A percentile compares a stretch with the other conserved stretches of the same genome.
These are phyloP conservation scores for Cystofilobasidium macerans DNA, from an alignment of 768 basidiomycete species.

Conservation along the genomic window DNA sequence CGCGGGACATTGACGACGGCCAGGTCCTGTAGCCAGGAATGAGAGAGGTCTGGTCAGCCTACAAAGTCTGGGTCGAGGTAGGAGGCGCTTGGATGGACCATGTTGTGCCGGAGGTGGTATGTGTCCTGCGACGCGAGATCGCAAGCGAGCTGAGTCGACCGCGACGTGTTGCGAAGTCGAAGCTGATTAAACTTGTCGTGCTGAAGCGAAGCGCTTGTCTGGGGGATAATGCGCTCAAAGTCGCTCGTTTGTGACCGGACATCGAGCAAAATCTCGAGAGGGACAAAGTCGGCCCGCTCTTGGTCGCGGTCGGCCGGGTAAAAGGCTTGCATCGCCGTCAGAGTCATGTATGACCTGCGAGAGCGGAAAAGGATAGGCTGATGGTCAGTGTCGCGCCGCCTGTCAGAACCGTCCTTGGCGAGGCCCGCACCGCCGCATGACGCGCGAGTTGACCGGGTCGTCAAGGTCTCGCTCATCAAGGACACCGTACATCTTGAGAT, in stretches of 20 bases:
- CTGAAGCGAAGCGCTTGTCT: slow-evolving; percentile 70
- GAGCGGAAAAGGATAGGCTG: no score
- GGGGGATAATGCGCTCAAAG: slow-evolving; percentile 82
- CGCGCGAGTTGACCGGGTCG: slow-evolving; percentile 71
- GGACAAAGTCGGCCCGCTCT: slow-evolving; percentile 45
- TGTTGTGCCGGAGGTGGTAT: slow-evolving; percentile 55
- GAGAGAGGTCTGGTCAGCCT: not conserved
- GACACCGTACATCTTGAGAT: slow-evolving; percentile 64
- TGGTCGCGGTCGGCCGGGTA: slow-evolving; percentile 44
- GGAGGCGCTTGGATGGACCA: slow-evolving; percentile 40
- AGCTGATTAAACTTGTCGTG: slow-evolving; percentile 94
- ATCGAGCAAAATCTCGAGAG: slow-evolving; percentile 84
- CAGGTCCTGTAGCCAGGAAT: slow-evolving; percentile 54
- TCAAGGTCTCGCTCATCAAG: slow-evolving; percentile 66
- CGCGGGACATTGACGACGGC: slow-evolving; percentile 69
- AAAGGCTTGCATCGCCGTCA: slow-evolving; percentile 79
- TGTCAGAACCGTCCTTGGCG: no score
- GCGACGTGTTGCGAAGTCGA: slow-evolving; percentile 53
- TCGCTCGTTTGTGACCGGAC: slow-evolving; percentile 55
- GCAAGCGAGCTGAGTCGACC: slow-evolving; percentile 44
- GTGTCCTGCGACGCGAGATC: slow-evolving; percentile 30
- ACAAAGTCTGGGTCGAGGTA: not conserved
- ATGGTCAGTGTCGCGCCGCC: no score
- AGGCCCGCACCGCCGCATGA: slow-evolving; percentile 63
- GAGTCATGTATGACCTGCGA: slow-evolving; percentile 65